Evolutionary conservation across 1,284 basidiomycete genomes (phyloP), one percentile per base, ranked within the genome.

Genomic region (Puccinia polysora): DNA sequence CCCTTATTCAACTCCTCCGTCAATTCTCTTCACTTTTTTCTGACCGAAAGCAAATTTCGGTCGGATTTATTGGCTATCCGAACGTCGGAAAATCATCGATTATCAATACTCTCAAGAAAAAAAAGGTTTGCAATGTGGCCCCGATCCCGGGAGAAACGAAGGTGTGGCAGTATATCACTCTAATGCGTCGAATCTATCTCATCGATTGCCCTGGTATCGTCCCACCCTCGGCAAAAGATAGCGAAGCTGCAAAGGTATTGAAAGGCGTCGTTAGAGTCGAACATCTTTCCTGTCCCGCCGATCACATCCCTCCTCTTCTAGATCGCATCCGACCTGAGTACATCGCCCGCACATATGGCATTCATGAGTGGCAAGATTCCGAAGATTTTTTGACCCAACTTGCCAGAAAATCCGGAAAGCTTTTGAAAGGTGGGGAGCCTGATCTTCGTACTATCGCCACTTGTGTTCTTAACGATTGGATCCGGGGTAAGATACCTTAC

Each of bases 161-260:
- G 83, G 89, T 98, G 76, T 98, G 96, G 96, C 95, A 98, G 85
- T 98, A 98, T 82, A 96, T 98, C 81, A 91, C 92, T 30, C 84
- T 98, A 65, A 97, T 95, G 77, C 87, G 89, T 74, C 86, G 91
- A 74, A 98, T 98, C 80, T 98, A 97, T 84, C 88, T 99, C 75
- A 97, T 99, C 82, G 96, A 99, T 83, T 99, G 95, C 80, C 95
- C 95, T 34, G 95, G 96, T 74, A 92, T 98, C 80, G 96, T 98
- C 0, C 96, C 96, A 1, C 88, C 93, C 30, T 94, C 92, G 40
- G 82, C 83, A 36, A 89, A 91, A 30, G 95, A 99, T 81, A 87
- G 90, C 0, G 89, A 97, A 79, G 93, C 93, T 0, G 86, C 88
- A 58, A 97, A 89, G 0, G 96, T 98, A 34, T 85, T 98, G 74